Conservation (phyloP, 139 green algal species). For the Tetradesmus lagerheimii region DNA sequence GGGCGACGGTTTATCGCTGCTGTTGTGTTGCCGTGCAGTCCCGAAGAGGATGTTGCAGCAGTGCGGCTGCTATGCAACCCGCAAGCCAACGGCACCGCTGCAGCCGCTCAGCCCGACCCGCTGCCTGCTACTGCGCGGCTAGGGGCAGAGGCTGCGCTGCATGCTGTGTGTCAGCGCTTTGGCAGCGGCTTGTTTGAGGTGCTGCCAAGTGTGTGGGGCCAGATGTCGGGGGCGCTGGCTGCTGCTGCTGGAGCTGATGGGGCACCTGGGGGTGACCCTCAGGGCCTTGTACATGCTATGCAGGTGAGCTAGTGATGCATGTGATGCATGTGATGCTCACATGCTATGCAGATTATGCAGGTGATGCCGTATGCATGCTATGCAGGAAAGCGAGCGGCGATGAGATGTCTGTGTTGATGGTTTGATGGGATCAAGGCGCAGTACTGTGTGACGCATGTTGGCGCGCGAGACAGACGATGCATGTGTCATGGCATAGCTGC, state of each 20-base stretch:
- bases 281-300: conserved; percentile 57
- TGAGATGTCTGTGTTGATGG: neutral
- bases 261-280: conserved; percentile 23
- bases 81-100: conserved; percentile 8
- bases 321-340: neutral
- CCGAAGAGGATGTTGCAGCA: conserved; percentile 32
- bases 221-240: conserved; percentile 64
- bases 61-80: conserved; percentile 8
- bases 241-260: conserved; percentile 28
- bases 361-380: too few relatives aligned
- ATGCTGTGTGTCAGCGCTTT: conserved; percentile 60
- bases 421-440: neutral
- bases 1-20: too few relatives aligned
- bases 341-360: too few relatives aligned
- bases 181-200: conserved; percentile 61
- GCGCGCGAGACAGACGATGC: too few relatives aligned
- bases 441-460: neutral
- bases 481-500: too few relatives aligned
- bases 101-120: conserved; percentile 34
- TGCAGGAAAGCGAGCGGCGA: too few relatives aligned
- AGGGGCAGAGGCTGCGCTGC: conserved; percentile 81
- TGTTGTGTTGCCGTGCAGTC: neutral
- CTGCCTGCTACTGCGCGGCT: conserved; percentile 51
- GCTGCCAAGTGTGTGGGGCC: conserved; percentile 80
- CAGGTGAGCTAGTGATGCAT: conserved; percentile 59